These are phyloP conservation scores for Astrothelium macrocarpum DNA, from an alignment of 495 filamentous ascomycete species.

Conservation along the genomic window DNA sequence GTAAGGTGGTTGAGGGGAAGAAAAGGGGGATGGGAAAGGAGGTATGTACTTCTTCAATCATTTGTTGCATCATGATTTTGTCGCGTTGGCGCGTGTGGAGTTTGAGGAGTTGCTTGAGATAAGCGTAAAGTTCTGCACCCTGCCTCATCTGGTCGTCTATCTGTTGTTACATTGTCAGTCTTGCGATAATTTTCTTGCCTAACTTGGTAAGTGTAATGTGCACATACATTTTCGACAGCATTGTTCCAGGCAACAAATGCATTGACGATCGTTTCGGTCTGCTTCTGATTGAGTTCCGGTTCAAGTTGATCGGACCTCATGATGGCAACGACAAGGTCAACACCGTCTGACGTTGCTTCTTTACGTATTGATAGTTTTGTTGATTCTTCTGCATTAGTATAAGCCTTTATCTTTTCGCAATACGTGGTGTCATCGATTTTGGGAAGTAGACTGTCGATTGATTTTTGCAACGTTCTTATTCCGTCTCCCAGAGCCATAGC, in stretches of 20 bases:
- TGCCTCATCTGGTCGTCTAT: constrained; percentile 73
- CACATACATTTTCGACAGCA: constrained; percentile 70
- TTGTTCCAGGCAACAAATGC: constrained; percentile 95
- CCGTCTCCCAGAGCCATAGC: constrained; percentile 85
- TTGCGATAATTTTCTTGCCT: not conserved
- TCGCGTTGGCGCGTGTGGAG: constrained; percentile 84
- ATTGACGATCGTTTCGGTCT: constrained; percentile 79
- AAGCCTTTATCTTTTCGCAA: constrained; percentile 72
- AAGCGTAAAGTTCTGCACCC: constrained; percentile 81
- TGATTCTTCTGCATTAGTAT: constrained; percentile 60
- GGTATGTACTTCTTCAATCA: constrained; percentile 65
- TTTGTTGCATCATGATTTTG: constrained; percentile 92
- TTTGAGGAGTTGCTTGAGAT: constrained; percentile 91
- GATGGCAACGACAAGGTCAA: constrained; percentile 78
- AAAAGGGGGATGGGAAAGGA: not conserved
- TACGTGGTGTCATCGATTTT: constrained; percentile 74
- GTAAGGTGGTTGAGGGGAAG: not conserved
- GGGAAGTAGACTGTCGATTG: constrained; percentile 61
- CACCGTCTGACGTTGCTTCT: constrained; percentile 58
- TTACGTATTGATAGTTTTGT: constrained; percentile 62
- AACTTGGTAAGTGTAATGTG: constrained; percentile 12
- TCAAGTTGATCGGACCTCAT: constrained; percentile 62
- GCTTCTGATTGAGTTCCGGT: constrained; percentile 57
- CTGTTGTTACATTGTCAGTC: constrained; percentile 14
- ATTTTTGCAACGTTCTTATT: constrained; percentile 70